These are phyloP conservation scores for Chrysoporthe puriensis DNA, from an alignment of 2,329 filamentous ascomycete genomes.

Conservation along the genomic window DNA sequence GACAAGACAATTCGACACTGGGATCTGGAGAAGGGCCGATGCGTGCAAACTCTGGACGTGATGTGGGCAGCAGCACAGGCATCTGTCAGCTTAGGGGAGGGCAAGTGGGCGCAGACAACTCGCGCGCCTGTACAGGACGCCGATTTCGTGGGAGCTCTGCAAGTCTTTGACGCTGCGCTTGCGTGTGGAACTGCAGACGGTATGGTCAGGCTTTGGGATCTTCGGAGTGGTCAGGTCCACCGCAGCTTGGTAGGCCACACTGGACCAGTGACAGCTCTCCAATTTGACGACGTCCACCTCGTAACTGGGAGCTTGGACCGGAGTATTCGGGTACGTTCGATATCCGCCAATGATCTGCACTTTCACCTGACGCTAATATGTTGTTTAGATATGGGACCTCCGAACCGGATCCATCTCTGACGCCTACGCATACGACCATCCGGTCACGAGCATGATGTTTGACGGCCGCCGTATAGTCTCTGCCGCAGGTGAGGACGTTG, in stretches of 20 bases:
- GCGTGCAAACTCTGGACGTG: conserved; percentile 95
- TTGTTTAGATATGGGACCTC: conserved; percentile 89
- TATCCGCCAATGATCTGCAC: not conserved
- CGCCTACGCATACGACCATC: conserved; percentile 91
- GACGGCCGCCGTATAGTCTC: conserved; percentile 86
- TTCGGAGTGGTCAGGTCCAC: conserved; percentile 95
- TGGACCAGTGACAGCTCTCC: conserved; percentile 87
- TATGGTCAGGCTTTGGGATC: conserved; percentile 96
- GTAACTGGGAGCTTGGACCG: conserved; percentile 92
- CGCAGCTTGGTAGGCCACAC: conserved; percentile 94
- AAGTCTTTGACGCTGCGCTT: conserved; percentile 94
- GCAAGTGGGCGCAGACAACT: conserved; percentile 73
- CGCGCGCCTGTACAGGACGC: conserved; percentile 70
- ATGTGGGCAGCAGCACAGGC: conserved; percentile 97
- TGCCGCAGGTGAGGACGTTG: conserved; percentile 88
- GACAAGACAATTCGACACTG: conserved; percentile 98
- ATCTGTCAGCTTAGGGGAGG: conserved; percentile 67
- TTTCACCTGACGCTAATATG: not conserved
- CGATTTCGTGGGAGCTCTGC: conserved; percentile 91
- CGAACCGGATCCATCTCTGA: conserved; percentile 94
- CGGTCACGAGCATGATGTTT: conserved; percentile 97
- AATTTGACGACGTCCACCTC: conserved; percentile 94
- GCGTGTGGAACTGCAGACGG: conserved; percentile 97
- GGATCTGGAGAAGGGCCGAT: conserved; percentile 96
- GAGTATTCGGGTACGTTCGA: conserved; percentile 81